Base-by-base conservation (phyloP, 2,329 filamentous ascomycete species). In the Fusarium clavum region DNA sequence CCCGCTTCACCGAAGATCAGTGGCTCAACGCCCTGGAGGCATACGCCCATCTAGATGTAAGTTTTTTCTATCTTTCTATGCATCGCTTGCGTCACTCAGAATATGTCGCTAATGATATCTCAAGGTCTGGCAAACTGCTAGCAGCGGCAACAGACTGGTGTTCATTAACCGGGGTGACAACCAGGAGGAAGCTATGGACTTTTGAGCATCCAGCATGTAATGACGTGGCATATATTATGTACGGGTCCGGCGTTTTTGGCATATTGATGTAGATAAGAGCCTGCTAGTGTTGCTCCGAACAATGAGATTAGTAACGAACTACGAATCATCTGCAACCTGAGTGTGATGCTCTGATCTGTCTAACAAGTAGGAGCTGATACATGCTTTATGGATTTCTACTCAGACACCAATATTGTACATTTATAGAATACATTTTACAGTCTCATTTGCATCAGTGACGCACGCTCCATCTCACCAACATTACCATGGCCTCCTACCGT, bases 1-100 rank as follows among this genome's bases (percentile, higher is more conserved):
- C 94, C 56, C 98, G 96, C 5, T 99, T 98, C 81, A 99, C 95
- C 1, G 91, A 94, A 71, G 94, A 98, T 80, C 94, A 99, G 81
- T 94, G 97, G 83, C 86, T 92, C 76, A 88, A 88, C 73, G 91
- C 94, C 22, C 86, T 99, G 78, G 91, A 97, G 68, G 95, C 97
- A 83, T 98, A 99, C 81, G 91, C 93, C 5, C 85, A 29, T n/a
- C 8, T 97, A 66, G 92, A 97, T 84, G 96, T 98, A 85, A 93
- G 94, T 91, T 71, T 77, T 34, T n/a, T 38, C 18, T n/a, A n/a
- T 38, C 18, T 38, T 38, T 38, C 18, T 18, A 29, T 18, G 13
- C 9, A n/a, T 25, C 52, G 29, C 44, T n/a, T 25, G 48, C 11
- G 54, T 25, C 54, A 34, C 20, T 27, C n/a, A 25, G 44, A 25